Conservation (phyloP, 1,284 basidiomycete species). For the Serendipita sp. region DNA sequence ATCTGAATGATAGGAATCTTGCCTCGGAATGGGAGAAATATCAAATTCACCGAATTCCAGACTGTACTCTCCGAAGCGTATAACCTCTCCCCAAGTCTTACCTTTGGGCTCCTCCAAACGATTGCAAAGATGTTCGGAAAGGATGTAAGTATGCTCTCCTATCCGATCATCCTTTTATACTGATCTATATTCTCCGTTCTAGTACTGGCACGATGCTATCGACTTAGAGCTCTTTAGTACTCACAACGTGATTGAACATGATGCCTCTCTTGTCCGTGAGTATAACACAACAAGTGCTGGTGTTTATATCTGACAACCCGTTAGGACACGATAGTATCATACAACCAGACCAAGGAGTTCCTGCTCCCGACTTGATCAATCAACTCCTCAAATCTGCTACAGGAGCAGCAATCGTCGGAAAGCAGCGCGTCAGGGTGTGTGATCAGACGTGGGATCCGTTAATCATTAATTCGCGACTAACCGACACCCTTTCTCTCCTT, state of each 20-base stretch:
- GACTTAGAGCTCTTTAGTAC: conserved; percentile 49
- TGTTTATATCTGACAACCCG: neutral
- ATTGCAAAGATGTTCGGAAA: conserved; percentile 25
- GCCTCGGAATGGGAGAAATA: conserved; percentile 47
- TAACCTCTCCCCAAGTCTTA: conserved; percentile 57
- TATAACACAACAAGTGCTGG: conserved; percentile 12
- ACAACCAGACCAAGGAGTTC: conserved; percentile 37
- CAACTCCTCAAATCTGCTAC: conserved; percentile 46
- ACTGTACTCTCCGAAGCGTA: conserved; percentile 36
- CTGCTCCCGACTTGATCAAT: conserved; percentile 35
- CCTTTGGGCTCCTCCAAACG: conserved; percentile 44
- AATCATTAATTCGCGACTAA: neutral
- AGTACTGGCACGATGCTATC: conserved; percentile 42
- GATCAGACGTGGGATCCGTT: neutral
- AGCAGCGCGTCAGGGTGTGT: conserved; percentile 4
- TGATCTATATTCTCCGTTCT: conserved; percentile 33
- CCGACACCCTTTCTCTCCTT: conserved; percentile 15
- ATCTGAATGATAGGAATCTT: conserved; percentile 38
- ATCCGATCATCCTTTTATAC: neutral
- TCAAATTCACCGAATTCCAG: conserved; percentile 46
- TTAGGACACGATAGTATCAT: conserved; percentile 44
- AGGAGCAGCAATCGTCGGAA: conserved; percentile 20
- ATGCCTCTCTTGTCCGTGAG: conserved; percentile 55
- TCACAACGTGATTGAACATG: conserved; percentile 69
- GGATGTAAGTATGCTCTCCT: conserved; percentile 5